phyloP scores from a whole-genome alignment of 1,139 yeast genomes.

The Torulaspora pretoriensis region DNA sequence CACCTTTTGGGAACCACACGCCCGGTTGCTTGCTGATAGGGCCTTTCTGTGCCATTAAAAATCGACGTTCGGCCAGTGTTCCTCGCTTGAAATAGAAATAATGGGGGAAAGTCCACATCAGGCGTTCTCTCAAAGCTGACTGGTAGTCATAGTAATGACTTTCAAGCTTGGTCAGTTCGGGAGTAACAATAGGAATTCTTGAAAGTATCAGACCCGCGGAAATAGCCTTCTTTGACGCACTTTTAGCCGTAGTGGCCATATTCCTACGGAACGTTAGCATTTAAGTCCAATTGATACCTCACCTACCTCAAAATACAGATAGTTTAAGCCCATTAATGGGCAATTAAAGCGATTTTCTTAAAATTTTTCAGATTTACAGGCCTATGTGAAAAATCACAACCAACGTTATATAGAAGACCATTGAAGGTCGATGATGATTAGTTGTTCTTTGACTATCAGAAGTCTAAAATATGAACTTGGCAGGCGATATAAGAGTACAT shows the following conservation, averaged over 20 bases:
- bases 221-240: conserved; percentile 22
- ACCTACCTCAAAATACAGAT: neutral
- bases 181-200: conserved; percentile 79
- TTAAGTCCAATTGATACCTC: neutral
- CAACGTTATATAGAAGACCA: neutral
- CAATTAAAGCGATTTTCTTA: neutral
- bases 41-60: conserved; percentile 66
- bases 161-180: conserved; percentile 71
- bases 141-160: conserved; percentile 76
- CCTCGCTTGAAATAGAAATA: conserved; percentile 91
- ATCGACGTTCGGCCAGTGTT: conserved; percentile 80
- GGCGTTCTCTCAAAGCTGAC: conserved; percentile 76
- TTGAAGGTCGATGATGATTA: neutral
- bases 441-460: neutral
- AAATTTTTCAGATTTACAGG: conserved; percentile 6
- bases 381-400: neutral
- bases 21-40: conserved; percentile 72
- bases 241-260: conserved; percentile 23
- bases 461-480: neutral
- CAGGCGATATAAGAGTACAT: neutral
- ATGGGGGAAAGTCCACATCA: conserved; percentile 97
- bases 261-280: conserved; percentile 16
- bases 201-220: conserved; percentile 60
- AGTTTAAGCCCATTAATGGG: neutral
- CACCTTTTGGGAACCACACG: conserved; percentile 74